These are phyloP conservation scores for Casuarina equisetifolia DNA, from an alignment of 306 rosid species.

Conservation along the genomic window DNA sequence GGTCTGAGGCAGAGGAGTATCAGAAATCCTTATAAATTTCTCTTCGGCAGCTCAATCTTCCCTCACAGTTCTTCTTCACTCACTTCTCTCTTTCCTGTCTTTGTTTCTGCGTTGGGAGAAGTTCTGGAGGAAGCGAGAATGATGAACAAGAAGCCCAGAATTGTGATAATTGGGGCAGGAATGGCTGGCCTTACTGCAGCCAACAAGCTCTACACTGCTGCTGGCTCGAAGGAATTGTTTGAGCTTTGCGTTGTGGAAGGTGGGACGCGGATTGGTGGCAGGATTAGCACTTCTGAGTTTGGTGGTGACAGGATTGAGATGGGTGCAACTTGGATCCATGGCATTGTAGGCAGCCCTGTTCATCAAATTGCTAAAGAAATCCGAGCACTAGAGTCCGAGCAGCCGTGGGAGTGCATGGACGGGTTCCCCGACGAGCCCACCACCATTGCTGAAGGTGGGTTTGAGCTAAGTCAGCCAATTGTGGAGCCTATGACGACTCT, in stretches of 20 bases:
- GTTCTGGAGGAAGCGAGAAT: constrained; percentile 34
- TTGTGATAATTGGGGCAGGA: constrained; percentile 95
- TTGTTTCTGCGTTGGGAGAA: not conserved
- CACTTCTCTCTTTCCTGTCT: constrained; percentile 1
- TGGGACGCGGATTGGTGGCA: constrained; percentile 85
- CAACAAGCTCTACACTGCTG: constrained; percentile 67
- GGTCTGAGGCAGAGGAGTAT: constrained; percentile 11
- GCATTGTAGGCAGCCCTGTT: constrained; percentile 86
- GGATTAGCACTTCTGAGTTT: constrained; percentile 86
- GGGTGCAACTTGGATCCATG: constrained; percentile 99
- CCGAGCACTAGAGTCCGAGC: constrained; percentile 66
- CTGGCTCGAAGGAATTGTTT: constrained; percentile 51
- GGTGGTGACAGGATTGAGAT: constrained; percentile 90
- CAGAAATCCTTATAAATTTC: constrained; percentile 57
- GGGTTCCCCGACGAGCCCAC: constrained; percentile 53
- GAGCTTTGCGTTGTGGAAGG: constrained; percentile 85
- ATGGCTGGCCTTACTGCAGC: constrained; percentile 98
- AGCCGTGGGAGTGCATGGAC: constrained; percentile 99
- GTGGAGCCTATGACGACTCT: constrained; percentile 65
- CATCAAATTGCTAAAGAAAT: constrained; percentile 70
- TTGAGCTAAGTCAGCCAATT: constrained; percentile 40
- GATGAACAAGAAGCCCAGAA: constrained; percentile 74
- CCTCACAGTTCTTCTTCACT: constrained; percentile 36
- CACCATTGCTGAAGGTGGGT: constrained; percentile 81
- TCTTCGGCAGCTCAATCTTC: constrained; percentile 57